Evolutionary conservation across 805 yeast genomes (phyloP), one percentile per base, ranked within the genome.

Genomic region (Danielia oregonensis): DNA sequence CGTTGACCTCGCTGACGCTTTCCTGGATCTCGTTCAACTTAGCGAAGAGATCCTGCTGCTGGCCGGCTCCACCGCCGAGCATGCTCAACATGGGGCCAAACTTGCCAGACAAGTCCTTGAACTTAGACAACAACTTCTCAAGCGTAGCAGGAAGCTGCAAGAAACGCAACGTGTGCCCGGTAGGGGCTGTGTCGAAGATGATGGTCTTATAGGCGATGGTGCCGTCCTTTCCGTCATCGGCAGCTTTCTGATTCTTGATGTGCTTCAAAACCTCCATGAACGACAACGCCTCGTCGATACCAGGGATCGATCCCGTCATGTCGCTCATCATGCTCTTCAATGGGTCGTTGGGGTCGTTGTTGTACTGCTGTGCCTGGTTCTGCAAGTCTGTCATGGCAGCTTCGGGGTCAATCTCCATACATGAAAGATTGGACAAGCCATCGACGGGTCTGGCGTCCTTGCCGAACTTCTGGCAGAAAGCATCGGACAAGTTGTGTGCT

Each of bases 111-210:
- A 93, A 73, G 50, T 87, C 95, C 51, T 88, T 81, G 59, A 93
- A 81, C 56, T 91, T 93, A 32, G 83, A 81, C 48, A 93, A 72
- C 24, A 95, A 74, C 58, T 86, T 87, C 51, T 88, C 94, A 42
- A 93, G 68, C 3, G 96, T 89, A 18, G 94, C 77, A 24, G 99
- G 99, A 53, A 93, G 77, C 63, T 89, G 96, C 59, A 93, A 72
- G 61, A 93, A 93, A 54, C 99, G 78, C 51, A 93, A 70, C 2
- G 98, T 93, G 63, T 93, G 99, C 24, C 99, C 99, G 0, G 99
- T 93, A 50, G 99, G 99, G 0, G 99, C 98, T n/a, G 99, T 93
- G 61, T 93, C 99, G 54, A 93, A 93, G 47, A 93, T 87, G 46
- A 93, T 89, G 6, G 95, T 87, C 48, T 85, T 87, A 58, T 84